Evolutionary conservation across 2,329 filamentous ascomycete genomes (phyloP).

Genomic region (Aulographum hederae): DNA sequence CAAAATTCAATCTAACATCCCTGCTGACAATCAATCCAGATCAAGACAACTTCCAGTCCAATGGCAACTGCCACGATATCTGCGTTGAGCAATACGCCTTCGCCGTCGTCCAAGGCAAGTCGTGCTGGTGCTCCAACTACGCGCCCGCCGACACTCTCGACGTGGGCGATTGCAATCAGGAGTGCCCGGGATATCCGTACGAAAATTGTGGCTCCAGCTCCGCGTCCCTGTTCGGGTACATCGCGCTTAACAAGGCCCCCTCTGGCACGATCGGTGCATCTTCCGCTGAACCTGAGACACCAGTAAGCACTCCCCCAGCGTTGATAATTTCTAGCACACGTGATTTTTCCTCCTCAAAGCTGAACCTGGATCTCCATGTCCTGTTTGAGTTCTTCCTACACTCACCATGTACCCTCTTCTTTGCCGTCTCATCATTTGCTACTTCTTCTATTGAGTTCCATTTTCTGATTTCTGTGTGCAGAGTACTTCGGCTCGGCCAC

Average conservation of each 20-base stretch:
- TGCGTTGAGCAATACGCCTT: conserved; percentile 44
- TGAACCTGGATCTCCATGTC: conserved; percentile 9
- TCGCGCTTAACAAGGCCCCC: conserved; percentile 33
- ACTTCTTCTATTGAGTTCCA: not conserved
- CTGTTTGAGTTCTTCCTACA: conserved; percentile 8
- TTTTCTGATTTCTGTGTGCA: not conserved
- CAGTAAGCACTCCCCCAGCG: conserved; percentile 2
- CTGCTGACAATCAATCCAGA: not conserved
- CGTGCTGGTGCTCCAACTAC: conserved; percentile 62
- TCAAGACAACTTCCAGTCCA: conserved; percentile 33
- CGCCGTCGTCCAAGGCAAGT: conserved; percentile 44
- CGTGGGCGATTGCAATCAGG: conserved; percentile 30
- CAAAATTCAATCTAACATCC: not conserved
- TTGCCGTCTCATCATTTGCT: not conserved
- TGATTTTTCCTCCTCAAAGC: conserved; percentile 1
- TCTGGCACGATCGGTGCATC: conserved; percentile 36
- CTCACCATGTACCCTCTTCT: conserved; percentile 2
- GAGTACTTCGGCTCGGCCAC: too few relatives aligned
- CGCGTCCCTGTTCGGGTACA: conserved; percentile 44
- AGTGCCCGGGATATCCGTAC: conserved; percentile 49
- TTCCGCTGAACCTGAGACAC: conserved; percentile 9
- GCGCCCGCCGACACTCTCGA: conserved; percentile 29
- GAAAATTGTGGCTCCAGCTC: conserved; percentile 46
- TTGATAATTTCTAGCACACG: conserved; percentile 5
- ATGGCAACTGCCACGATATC: conserved; percentile 45